Conservation (phyloP, 2,329 filamentous ascomycete species). For the Epichloe coenophiala region DNA sequence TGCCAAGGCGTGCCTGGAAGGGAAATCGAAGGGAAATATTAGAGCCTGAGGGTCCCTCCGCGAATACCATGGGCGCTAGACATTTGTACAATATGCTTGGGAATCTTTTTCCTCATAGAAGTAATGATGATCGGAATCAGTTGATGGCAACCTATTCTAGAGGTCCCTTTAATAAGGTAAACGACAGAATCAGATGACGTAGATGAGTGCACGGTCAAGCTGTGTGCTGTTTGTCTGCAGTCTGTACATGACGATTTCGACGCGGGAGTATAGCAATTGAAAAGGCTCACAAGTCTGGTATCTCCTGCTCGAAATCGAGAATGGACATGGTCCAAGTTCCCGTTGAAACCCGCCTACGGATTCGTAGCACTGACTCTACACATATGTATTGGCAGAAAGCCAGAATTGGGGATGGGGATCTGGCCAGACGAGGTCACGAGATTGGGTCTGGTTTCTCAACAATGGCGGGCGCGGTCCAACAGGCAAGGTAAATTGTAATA, state of each 20-base stretch:
- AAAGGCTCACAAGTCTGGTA: too few relatives aligned
- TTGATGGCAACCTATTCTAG: not conserved
- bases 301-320: too few relatives aligned
- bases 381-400: too few relatives aligned
- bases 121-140: constrained; percentile 7
- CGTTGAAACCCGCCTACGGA: too few relatives aligned
- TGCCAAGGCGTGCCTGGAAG: not conserved
- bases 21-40: not conserved
- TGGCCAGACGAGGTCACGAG: too few relatives aligned
- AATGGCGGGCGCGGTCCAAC: not conserved
- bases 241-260: not conserved
- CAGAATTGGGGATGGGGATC: too few relatives aligned
- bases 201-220: not conserved
- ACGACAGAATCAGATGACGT: not conserved
- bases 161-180: too few relatives aligned
- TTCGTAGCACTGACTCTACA: too few relatives aligned
- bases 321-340: too few relatives aligned
- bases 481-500: not conserved
- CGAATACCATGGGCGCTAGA: constrained; percentile 11
- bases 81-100: constrained; percentile 13
- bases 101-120: constrained; percentile 6
- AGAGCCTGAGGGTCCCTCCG: constrained; percentile 9
- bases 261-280: not conserved
- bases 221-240: too few relatives aligned
- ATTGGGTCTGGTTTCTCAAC: not conserved